Evolutionary conservation across 768 basidiomycete species (phyloP).

Genomic region (Amanita phalloides): DNA sequence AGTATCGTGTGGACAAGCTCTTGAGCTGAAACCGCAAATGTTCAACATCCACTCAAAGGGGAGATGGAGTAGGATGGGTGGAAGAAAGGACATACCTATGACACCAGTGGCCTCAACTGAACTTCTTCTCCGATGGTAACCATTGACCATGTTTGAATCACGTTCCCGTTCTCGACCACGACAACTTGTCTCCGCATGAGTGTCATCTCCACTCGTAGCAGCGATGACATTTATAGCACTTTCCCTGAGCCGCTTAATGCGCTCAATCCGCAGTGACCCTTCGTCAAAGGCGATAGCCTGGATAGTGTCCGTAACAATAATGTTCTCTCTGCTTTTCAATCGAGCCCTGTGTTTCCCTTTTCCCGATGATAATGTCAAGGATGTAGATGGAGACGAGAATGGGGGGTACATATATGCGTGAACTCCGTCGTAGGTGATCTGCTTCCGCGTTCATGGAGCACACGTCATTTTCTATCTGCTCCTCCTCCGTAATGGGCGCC

Average conservation of each 20-base stretch:
- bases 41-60: slow-evolving; percentile 1
- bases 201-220: slow-evolving; percentile 1
- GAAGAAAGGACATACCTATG: slow-evolving; percentile 44
- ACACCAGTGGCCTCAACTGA: slow-evolving; percentile 60
- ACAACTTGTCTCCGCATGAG: slow-evolving; percentile 2
- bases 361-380: not conserved
- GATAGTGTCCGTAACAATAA: slow-evolving; percentile 32
- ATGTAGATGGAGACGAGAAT: slow-evolving; percentile 12
- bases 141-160: not conserved
- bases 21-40: too few relatives aligned
- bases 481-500: slow-evolving; percentile 24
- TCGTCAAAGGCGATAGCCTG: slow-evolving; percentile 34
- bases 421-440: slow-evolving; percentile 48
- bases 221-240: slow-evolving; percentile 36
- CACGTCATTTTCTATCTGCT: slow-evolving; percentile 59
- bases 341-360: slow-evolving; percentile 7
- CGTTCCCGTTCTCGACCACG: slow-evolving; percentile 11
- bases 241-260: slow-evolving; percentile 53
- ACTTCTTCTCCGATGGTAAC: slow-evolving; percentile 40
- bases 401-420: slow-evolving; percentile 37
- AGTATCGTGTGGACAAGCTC: not conserved
- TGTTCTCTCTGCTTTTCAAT: slow-evolving; percentile 17
- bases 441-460: slow-evolving; percentile 65
- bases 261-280: slow-evolving; percentile 58
- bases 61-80: not conserved